Evolutionary conservation across 345 rosid species (phyloP), one percentile per base, ranked within the genome.

Genomic region (Moricandia moricandioides): DNA sequence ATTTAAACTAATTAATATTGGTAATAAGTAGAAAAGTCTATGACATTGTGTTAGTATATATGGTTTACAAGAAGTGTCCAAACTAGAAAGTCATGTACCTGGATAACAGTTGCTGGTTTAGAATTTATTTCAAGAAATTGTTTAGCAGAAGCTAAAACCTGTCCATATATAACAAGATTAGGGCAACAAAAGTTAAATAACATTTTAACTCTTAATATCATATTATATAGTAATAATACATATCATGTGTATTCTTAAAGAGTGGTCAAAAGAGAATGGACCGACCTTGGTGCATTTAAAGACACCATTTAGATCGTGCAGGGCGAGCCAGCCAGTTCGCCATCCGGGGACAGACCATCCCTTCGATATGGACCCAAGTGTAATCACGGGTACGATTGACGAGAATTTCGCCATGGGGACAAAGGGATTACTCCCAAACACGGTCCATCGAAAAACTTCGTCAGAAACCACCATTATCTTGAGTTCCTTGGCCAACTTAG

Each of bases 281-380:
- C 5, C 54, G 21, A 83, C 89, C 84, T 83, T 75, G 8, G 75
- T 58, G 30, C 76, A 7, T 66, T 29, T 56, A 5, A 83, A 74
- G 57, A 75, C 69, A 64, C 84, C 85, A 11, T 65, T 5, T 8
- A 85, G 81, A 71, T 87, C 91, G n/a, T 45, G 69, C 1, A 67
- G 31, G 0, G 62, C 88, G 2, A 86, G 14, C 91, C 95, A 89
- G 9, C 90, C 84, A 13, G 84, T 69, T 64, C 86, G 66, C 91
- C 90, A 89, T 6, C 88, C 86, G 1, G 86, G 95, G 29, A 87
- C 88, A 7, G 49, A 47, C 86, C 84, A 87, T 59, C 85, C 82
- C 81, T 89, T 89, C 0, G 88, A 87, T 66, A 87, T 47, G 13
- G 90, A 83, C 4, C 91, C 90, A 0, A 86, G 76, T 1, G 91